A percentile compares a stretch with the other conserved stretches of the same genome.
Conservation (phyloP, 2,329 filamentous ascomycete genomes). For the Hymenoscyphus infarciens region DNA sequence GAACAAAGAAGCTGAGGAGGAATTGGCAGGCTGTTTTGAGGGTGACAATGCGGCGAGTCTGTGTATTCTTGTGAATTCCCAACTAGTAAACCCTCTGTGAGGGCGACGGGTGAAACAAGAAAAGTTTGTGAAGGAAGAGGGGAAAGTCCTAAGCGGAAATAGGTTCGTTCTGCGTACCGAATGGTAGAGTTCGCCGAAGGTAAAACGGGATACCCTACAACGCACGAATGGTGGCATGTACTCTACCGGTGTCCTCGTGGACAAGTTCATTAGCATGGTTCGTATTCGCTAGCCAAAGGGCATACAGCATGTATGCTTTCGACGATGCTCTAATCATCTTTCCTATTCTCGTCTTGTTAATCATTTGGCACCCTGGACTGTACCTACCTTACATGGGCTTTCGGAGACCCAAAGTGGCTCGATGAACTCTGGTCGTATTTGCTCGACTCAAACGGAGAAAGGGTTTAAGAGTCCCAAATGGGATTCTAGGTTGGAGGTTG, state of each 20-base stretch:
- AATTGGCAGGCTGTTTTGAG: constrained; percentile 36
- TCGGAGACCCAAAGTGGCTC: constrained; percentile 33
- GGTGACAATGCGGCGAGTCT: constrained; percentile 32
- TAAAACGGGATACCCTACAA: constrained; percentile 22
- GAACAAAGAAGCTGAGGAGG: constrained; percentile 26
- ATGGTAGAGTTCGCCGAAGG: constrained; percentile 29
- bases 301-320: constrained; percentile 20
- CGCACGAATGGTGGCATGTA: constrained; percentile 26
- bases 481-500: too few species aligned
- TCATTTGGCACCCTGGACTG: constrained; percentile 36
- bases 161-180: constrained; percentile 27
- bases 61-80: constrained; percentile 29
- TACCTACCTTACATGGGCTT: constrained; percentile 37
- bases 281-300: too few species aligned
- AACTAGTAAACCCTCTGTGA: constrained; percentile 16
- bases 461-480: too few species aligned
- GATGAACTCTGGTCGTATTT: too few species aligned
- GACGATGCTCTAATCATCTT: constrained; percentile 28
- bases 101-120: background rate
- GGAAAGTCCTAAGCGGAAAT: constrained; percentile 13
- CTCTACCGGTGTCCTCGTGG: too few species aligned
- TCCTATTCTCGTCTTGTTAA: constrained; percentile 26
- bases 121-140: constrained; percentile 20
- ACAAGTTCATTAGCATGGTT: too few species aligned
- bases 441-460: too few species aligned